Evolutionary conservation across 805 yeast genomes (phyloP).

Genomic region (Barnettozyma populi): DNA sequence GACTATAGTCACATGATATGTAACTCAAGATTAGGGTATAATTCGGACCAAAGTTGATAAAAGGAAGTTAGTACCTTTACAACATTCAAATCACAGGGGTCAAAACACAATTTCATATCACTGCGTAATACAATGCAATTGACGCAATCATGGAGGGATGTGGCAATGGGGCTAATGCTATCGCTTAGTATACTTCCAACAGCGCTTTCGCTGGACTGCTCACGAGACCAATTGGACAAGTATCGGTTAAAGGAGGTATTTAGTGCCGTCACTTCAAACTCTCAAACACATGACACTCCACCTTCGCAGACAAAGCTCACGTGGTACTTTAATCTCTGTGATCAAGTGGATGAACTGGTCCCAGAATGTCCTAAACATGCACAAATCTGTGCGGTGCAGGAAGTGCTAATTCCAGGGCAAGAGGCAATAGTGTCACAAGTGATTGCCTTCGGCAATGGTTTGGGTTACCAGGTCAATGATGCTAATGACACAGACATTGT

Average conservation of each 20-base stretch:
- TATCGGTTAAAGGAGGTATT: conserved; percentile 27
- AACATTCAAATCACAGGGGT: neutral
- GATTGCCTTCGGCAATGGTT: conserved; percentile 46
- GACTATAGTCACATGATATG: neutral
- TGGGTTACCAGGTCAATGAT: conserved; percentile 29
- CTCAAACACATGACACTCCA: conserved; percentile 55
- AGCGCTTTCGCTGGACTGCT: conserved; percentile 17
- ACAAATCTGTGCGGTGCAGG: conserved; percentile 72
- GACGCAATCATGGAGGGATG: neutral
- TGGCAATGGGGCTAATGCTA: neutral
- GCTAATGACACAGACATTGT: conserved; percentile 28
- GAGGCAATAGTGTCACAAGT: conserved; percentile 52
- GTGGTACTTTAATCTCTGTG: conserved; percentile 75
- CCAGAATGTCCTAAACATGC: conserved; percentile 62
- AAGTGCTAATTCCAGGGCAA: conserved; percentile 44
- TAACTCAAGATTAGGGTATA: neutral
- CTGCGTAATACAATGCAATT: neutral
- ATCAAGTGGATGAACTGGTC: conserved; percentile 31
- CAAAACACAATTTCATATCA: neutral
- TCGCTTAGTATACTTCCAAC: neutral
- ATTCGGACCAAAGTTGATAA: neutral
- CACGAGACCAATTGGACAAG: conserved; percentile 15
- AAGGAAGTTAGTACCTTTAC: neutral
- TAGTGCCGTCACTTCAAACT: conserved; percentile 43
- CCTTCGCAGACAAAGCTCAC: conserved; percentile 60